Evolutionary conservation across 495 filamentous ascomycete genomes (phyloP), one percentile per base, ranked within the genome.

Genomic region (Xanthoparmelia taractica): DNA sequence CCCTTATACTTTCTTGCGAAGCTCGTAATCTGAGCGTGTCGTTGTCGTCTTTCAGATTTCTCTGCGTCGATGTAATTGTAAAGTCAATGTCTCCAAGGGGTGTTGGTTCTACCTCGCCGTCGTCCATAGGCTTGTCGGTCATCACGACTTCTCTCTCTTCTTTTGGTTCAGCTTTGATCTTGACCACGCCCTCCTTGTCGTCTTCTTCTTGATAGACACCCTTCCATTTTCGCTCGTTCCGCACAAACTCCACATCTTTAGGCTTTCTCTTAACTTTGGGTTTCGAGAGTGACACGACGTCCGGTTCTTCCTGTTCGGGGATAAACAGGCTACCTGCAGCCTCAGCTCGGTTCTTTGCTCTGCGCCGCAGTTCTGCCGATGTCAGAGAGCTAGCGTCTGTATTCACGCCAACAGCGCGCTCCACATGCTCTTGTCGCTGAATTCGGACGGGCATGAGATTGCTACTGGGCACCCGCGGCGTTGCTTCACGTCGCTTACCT

Each of bases 351-450:
- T 72, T 67, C 64, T 75, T 71, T 27, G 74, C 75, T 67, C 77
- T 68, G 33, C 72, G 62, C 27, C 75, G 73, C 8, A 78, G 54
- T 59, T 79, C 74, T 10, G 78, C 77, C 4, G 79, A 73, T 43
- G 74, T 75, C n/a, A 69, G 69, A 25, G 76, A 73, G 67, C 76
- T 81, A 5, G 79, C 78, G 58, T 83, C 80, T 69, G 79, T 80
- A 60, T 80, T 79, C 48, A 83, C 77, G 63, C 75, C 77, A 38
- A 79, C 67, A 15, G 72, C 68, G 23, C 80, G 74, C 50, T 82
- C 80, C 57, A 77, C 75, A 70, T 84, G 81, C 59, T 79, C 77
- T 67, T 78, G 73, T 63, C 79, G 74, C 59, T 78, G 74, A 36
- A 82, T 72, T 15, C 81, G 75, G 50, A 82, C 72, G 5, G 81